Evolutionary conservation across 805 yeast species (phyloP).

Genomic region (Komagataella kurtzmanii): DNA sequence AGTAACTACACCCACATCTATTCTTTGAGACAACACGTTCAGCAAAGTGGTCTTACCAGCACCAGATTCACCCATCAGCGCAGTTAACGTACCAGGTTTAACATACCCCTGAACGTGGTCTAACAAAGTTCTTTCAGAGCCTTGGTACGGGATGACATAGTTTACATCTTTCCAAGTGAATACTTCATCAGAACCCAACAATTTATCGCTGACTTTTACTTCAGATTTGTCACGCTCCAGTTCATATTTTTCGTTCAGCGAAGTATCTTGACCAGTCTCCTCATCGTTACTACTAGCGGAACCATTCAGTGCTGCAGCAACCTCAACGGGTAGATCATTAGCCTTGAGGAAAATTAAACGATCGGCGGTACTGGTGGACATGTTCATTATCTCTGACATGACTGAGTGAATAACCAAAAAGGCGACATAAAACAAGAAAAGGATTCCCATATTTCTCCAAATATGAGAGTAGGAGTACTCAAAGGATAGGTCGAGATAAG

Average conservation of each 20-base stretch:
- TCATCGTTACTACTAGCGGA: background rate
- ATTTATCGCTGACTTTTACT: background rate
- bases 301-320: background rate
- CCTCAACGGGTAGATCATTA: slow-evolving; percentile 11
- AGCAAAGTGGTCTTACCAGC: slow-evolving; percentile 38
- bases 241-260: background rate
- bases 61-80: slow-evolving; percentile 35
- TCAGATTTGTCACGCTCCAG: background rate
- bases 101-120: slow-evolving; percentile 14
- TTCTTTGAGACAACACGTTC: slow-evolving; percentile 30
- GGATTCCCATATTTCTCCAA: slow-evolving; percentile 22
- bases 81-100: slow-evolving; percentile 26
- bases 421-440: slow-evolving; percentile 13
- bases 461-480: slow-evolving; percentile 28
- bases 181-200: slow-evolving; percentile 4
- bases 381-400: slow-evolving; percentile 17
- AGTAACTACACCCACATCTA: slow-evolving; percentile 30
- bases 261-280: background rate
- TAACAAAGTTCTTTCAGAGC: slow-evolving; percentile 11
- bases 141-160: slow-evolving; percentile 11
- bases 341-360: slow-evolving; percentile 13
- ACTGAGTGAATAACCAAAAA: slow-evolving; percentile 10
- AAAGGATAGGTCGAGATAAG: slow-evolving; percentile 31
- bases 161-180: slow-evolving; percentile 11
- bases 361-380: slow-evolving; percentile 17